These are phyloP conservation scores for Penicillium sp. DNA, from an alignment of 2,329 filamentous ascomycete genomes.

Conservation along the genomic window DNA sequence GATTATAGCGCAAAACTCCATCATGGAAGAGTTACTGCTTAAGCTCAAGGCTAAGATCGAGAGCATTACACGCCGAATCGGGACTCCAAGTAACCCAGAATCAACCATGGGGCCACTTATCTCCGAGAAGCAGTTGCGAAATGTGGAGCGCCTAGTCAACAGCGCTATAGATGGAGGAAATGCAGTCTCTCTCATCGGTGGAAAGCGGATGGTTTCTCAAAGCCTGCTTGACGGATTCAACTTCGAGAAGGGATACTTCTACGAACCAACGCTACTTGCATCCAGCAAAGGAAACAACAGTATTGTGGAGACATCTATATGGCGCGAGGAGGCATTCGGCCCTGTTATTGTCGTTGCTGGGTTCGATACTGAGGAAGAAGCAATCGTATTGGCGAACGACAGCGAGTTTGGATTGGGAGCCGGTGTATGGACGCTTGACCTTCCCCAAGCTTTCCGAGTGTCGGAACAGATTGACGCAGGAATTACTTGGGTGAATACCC, in stretches of 20 bases:
- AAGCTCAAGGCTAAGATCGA: conserved; percentile 48
- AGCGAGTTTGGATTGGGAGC: conserved; percentile 52
- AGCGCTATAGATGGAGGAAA: not conserved
- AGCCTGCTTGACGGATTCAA: conserved; percentile 17
- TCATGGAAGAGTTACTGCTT: conserved; percentile 40
- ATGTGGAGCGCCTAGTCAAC: conserved; percentile 13
- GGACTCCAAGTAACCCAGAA: conserved; percentile 11
- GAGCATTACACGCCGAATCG: conserved; percentile 35
- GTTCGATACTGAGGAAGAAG: conserved; percentile 49
- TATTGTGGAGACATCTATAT: conserved; percentile 29
- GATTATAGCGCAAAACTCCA: conserved; percentile 50
- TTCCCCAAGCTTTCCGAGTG: conserved; percentile 49
- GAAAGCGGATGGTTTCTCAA: conserved; percentile 11
- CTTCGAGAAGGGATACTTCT: conserved; percentile 19
- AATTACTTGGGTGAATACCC: conserved; percentile 51
- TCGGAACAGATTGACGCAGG: conserved; percentile 49
- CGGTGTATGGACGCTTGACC: conserved; percentile 52
- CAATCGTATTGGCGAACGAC: conserved; percentile 49
- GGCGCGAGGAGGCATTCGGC: conserved; percentile 50
- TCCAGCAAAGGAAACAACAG: conserved; percentile 1
- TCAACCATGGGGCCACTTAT: conserved; percentile 23
- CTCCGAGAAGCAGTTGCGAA: conserved; percentile 13
- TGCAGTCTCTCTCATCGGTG: conserved; percentile 9
- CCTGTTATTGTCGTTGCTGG: conserved; percentile 51
- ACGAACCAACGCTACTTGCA: conserved; percentile 17